Conservation (phyloP, 2,329 filamentous ascomycete genomes). For the Nemania diffusa region DNA sequence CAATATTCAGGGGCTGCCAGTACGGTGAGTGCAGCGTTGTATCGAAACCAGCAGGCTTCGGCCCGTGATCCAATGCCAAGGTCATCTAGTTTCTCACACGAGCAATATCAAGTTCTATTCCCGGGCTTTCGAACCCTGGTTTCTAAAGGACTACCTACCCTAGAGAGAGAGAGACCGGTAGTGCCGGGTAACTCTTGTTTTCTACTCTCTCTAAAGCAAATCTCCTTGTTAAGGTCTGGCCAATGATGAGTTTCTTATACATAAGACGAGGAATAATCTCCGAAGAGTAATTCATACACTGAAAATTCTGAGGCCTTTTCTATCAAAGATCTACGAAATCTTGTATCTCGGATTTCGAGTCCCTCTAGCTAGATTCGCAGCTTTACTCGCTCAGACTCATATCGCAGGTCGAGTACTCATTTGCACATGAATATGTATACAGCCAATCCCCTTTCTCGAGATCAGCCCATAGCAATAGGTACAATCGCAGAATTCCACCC, state of each 20-base stretch:
- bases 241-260: constrained; percentile 48
- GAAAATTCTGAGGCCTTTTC: constrained; percentile 50
- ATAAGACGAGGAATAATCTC: constrained; percentile 47
- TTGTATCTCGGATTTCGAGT: neutral
- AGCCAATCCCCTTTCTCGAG: neutral
- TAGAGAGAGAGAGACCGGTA: constrained; percentile 2
- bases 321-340: neutral
- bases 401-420: neutral
- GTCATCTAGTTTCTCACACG: neutral
- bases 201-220: neutral
- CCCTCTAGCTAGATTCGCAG: neutral
- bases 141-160: neutral
- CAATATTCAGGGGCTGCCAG: neutral
- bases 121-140: too few relatives aligned
- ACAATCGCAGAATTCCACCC: constrained; percentile 7
- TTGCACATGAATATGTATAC: neutral
- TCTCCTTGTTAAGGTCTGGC: constrained; percentile 29
- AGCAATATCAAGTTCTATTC: neutral
- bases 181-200: constrained; percentile 3
- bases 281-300: constrained; percentile 49
- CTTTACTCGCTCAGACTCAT: neutral
- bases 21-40: neutral
- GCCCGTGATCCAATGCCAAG: neutral
- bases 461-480: constrained; percentile 6
- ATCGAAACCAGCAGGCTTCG: neutral